Conservation (phyloP, 2,329 filamentous ascomycete genomes). For the Orbilia javanica region DNA sequence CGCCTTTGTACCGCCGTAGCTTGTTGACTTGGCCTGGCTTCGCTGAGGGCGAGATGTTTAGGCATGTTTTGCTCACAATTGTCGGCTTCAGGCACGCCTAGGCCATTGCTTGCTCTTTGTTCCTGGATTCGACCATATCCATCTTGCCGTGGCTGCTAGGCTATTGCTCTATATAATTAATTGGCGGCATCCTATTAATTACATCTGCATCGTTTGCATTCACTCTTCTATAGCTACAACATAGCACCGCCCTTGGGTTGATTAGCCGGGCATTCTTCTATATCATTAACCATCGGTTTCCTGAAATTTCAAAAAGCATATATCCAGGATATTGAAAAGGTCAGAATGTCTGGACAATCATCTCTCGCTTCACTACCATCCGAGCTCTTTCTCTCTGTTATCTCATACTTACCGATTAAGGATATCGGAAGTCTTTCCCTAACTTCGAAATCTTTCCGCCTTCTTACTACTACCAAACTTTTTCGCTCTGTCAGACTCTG, state of each 20-base stretch:
- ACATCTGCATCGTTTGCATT: too few relatives aligned
- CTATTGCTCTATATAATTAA: not conserved
- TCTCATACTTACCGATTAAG: constrained; percentile 6
- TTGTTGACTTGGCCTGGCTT: not conserved
- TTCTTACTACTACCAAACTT: constrained; percentile 1
- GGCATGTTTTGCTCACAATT: not conserved
- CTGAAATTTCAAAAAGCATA: too few relatives aligned
- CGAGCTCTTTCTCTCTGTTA: constrained; percentile 28
- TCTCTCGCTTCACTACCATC: not conserved
- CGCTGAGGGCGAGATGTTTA: not conserved
- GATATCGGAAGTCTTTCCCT: constrained; percentile 24
- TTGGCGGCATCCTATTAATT: too few relatives aligned
- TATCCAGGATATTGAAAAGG: not conserved
- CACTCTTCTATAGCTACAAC: too few relatives aligned
- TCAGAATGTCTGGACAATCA: not conserved
- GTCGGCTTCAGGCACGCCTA: not conserved
- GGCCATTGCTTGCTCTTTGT: not conserved
- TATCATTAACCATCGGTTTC: too few relatives aligned
- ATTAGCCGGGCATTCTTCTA: too few relatives aligned
- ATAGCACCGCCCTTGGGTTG: too few relatives aligned
- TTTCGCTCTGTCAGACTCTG: constrained; percentile 17
- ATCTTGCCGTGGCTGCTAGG: not conserved
- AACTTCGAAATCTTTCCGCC: constrained; percentile 22
- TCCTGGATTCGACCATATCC: not conserved
- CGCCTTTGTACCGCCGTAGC: not conserved